These are phyloP conservation scores for Amorphotheca resinae DNA, from an alignment of 495 filamentous ascomycete genomes.

Conservation along the genomic window DNA sequence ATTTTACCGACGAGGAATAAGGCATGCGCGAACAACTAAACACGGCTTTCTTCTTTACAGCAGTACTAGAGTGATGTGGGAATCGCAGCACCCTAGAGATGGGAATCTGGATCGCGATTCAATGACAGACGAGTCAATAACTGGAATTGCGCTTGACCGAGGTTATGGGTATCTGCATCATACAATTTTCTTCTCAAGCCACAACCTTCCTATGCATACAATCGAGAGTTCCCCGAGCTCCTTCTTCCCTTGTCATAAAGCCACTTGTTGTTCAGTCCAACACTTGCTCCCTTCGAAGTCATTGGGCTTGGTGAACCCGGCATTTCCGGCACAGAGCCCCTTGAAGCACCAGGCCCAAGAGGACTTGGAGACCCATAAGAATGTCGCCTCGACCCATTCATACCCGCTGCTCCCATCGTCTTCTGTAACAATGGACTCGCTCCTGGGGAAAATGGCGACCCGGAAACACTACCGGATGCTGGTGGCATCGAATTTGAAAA, in stretches of 20 bases:
- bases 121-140: no score
- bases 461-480: constrained; percentile 21
- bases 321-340: constrained; percentile 23
- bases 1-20: no score
- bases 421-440: constrained; percentile 61
- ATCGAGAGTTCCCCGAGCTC: constrained; percentile 28
- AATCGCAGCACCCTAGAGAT: no score
- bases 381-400: constrained; percentile 40
- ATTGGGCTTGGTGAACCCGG: constrained; percentile 53
- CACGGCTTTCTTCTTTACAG: no score
- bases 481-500: constrained; percentile 42
- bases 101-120: no score
- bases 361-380: constrained; percentile 51
- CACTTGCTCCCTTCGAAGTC: constrained; percentile 48
- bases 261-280: constrained; percentile 81
- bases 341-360: constrained; percentile 23
- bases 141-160: no score
- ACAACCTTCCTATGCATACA: constrained; percentile 16
- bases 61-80: no score
- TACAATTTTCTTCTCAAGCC: constrained; percentile 1
- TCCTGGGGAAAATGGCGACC: constrained; percentile 21
- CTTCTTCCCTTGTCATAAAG: constrained; percentile 65
- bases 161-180: constrained; percentile 16
- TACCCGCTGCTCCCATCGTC: constrained; percentile 37
- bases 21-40: no score